phyloP scores from a whole-genome alignment of 164 flowering plant genomes.

The grape (Vitis vinifera) region DNA sequence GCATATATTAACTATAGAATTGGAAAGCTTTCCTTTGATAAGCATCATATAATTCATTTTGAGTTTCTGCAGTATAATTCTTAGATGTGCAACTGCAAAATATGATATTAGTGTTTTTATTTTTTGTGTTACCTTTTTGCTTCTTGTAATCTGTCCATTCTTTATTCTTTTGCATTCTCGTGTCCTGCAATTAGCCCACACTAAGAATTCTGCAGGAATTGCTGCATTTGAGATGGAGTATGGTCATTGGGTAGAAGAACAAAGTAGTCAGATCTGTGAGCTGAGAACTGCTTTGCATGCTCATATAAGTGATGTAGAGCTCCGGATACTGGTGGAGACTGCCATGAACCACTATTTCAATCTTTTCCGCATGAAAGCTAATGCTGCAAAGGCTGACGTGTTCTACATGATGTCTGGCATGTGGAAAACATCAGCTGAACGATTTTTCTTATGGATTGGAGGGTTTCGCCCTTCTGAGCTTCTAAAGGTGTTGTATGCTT shows the following conservation, averaged over 20 bases:
- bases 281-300: slow-evolving; percentile 65
- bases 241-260: slow-evolving; percentile 85
- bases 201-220: slow-evolving; percentile 48
- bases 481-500: slow-evolving; percentile 57
- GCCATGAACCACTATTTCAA: slow-evolving; percentile 70
- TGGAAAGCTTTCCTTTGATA: no score
- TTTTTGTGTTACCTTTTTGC: slow-evolving; percentile 1
- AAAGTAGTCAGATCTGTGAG: slow-evolving; percentile 52
- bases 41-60: no score
- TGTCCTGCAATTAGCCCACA: background rate
- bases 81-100: background rate
- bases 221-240: slow-evolving; percentile 78
- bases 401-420: slow-evolving; percentile 86
- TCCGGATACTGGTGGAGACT: slow-evolving; percentile 59
- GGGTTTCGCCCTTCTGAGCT: slow-evolving; percentile 97
- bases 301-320: slow-evolving; percentile 52
- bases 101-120: background rate
- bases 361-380: slow-evolving; percentile 76
- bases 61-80: background rate
- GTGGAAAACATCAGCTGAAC: slow-evolving; percentile 88
- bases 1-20: no score
- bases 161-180: slow-evolving; percentile 1
- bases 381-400: slow-evolving; percentile 80
- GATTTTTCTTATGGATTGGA: slow-evolving; percentile 93
- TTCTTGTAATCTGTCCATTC: background rate